Base-by-base conservation (phyloP, 2,329 filamentous ascomycete species). In the Fonsecaea pedrosoi region DNA sequence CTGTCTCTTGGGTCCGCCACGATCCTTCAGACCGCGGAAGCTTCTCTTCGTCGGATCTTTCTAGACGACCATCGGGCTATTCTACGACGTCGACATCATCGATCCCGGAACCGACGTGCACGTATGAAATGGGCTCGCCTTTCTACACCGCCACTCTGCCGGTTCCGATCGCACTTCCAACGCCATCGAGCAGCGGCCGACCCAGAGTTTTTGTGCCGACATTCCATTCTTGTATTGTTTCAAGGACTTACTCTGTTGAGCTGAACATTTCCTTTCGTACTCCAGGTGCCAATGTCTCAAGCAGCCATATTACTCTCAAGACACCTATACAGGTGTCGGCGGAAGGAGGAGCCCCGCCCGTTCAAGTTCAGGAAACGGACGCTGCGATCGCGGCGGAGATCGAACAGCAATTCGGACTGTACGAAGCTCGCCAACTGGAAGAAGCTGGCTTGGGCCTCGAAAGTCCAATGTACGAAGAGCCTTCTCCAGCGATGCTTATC, bases 141-240 rank as follows among this genome's bases (percentile, higher is more conserved):
- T 89, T 85, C 77, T 91, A 89, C 77, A 88, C 86, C 2, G 83
- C 88, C 6, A 81, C 81, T n/a, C 79, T 92, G 40, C 75, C 89
- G 1, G 84, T 91, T 1, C 89, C 89, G 0, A 79, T 91, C 72
- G 83, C 83, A 0, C 81, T 90, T 0, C 89, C 89, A 0, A 59
- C 54, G 13, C 4, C 64, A 12, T 60, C 61, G 1, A 57, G 63
- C 25, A 55, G 25, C 34, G 67, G 34, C 34, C 50, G 65, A 35
- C 62, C 61, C 30, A 69, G 68, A 71, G 79, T 83, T 32, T 90
- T 90, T 75, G 78, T 90, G 21, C 90, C 89, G 1, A 89, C 88
- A 2, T 92, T 92, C 78, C 87, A 91, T 79, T 84, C 85, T 45
- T 92, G 89, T 75, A 83, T 91, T 61, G 79, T 87, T 54, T 87